Base-by-base conservation (phyloP, 2,329 filamentous ascomycete genomes). In the Fusarium sororula region DNA sequence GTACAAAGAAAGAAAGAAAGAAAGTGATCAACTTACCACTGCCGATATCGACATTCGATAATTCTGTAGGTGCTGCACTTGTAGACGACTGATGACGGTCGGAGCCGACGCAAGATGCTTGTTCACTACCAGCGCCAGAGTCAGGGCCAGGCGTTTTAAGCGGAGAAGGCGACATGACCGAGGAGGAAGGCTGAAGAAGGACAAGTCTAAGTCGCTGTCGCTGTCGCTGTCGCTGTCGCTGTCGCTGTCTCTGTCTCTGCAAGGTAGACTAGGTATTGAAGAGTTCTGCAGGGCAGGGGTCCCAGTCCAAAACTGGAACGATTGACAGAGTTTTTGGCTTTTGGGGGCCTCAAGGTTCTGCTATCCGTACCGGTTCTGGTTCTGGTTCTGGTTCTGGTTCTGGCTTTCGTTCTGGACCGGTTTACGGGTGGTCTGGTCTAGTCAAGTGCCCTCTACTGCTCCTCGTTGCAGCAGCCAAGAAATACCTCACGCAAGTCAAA, bases 51-150 rank as follows among this genome's bases (percentile, higher is more conserved):
- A 56, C 48, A 70, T 53, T 39, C 50, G 53, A 63, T 57, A 47
- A 26, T 44, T 57, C 38, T 62, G 59, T 53, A 45, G 44, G 45
- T 38, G 55, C 22, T 60, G 35, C 30, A 47, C 50, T 35, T 41
- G 55, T 48, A 50, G 53, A 62, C 55, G 47, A 56, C 66, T 66
- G 66, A 50, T 61, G 44, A 48, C 71, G 71, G 71, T 68, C 71
- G 63, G 63, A 74, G 71, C 71, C 71, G 71, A 68, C 71, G 66
- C 66, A 68, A 47, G 58, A 65, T 68, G 59, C 47, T 24, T 54
- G 51, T 17, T 38, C 51, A 54, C 24, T 38, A 32, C 63, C 65
- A 61, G 55, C 32, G 41, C 63, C 60, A 45, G 41, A 17, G 20
- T 13, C 39, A 58, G n/a, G 24, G 42, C 28, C 44, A 47, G 59